A percentile compares a stretch with the other conserved stretches of the same genome.
These are phyloP conservation scores for Pichia kluyveri DNA, from an alignment of 805 yeast genomes.

Conservation along the genomic window DNA sequence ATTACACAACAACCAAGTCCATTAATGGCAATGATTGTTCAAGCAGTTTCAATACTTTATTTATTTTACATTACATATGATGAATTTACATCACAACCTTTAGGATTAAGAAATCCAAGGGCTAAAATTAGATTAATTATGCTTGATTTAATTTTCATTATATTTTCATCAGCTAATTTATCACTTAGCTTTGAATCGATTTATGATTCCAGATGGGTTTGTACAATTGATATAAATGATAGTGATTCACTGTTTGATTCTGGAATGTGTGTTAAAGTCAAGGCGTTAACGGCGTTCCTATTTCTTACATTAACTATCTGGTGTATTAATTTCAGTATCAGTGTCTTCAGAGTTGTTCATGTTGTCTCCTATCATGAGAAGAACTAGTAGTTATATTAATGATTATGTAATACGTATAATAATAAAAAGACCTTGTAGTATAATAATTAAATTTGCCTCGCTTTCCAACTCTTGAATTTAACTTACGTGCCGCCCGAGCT, in stretches of 20 bases:
- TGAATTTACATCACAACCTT: slow-evolving; percentile 85
- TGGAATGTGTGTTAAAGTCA: slow-evolving; percentile 68
- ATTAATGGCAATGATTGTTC: slow-evolving; percentile 84
- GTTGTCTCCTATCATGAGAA: slow-evolving; percentile 25
- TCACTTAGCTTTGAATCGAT: slow-evolving; percentile 80
- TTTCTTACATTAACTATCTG: slow-evolving; percentile 69
- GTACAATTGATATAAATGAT: slow-evolving; percentile 23
- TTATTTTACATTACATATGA: slow-evolving; percentile 78
- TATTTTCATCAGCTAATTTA: slow-evolving; percentile 80
- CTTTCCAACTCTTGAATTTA: not conserved
- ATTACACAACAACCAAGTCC: slow-evolving; percentile 80
- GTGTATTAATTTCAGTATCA: slow-evolving; percentile 78
- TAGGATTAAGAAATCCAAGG: slow-evolving; percentile 80
- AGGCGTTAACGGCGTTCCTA: slow-evolving; percentile 69
- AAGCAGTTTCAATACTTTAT: slow-evolving; percentile 68
- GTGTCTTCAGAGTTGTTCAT: slow-evolving; percentile 78
- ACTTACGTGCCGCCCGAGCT: too few species aligned
- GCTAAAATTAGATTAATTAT: slow-evolving; percentile 75
- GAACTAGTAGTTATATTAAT: too few species aligned
- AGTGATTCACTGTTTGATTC: slow-evolving; percentile 23
- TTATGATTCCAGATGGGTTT: slow-evolving; percentile 78
- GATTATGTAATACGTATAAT: too few species aligned
- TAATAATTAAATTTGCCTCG: not conserved
- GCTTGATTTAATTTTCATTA: slow-evolving; percentile 79
- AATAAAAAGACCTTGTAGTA: too few species aligned